Conservation (phyloP, 2,329 filamentous ascomycete species). For the Fusarium duplospermum region DNA sequence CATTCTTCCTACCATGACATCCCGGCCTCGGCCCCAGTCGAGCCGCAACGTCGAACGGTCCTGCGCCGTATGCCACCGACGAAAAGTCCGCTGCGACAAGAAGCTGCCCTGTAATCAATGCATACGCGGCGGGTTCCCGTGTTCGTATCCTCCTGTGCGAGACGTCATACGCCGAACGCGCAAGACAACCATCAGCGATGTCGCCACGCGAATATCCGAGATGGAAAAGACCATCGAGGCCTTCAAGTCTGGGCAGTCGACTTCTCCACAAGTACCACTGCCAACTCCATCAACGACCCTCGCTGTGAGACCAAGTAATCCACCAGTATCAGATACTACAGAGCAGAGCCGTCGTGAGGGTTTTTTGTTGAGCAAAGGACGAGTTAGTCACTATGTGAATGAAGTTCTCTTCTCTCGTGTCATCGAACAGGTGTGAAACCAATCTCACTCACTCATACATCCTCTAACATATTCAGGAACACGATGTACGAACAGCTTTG, state of each 20-base stretch:
- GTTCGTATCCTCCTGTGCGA: constrained; percentile 45
- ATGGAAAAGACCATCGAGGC: constrained; percentile 46
- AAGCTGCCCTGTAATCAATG: constrained; percentile 77
- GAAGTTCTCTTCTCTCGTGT: constrained; percentile 51
- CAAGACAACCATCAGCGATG: constrained; percentile 48
- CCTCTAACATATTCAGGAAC: constrained; percentile 27
- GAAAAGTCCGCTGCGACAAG: constrained; percentile 81
- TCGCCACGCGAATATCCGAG: constrained; percentile 50
- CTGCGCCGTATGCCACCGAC: constrained; percentile 57
- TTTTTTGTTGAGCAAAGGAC: constrained; percentile 48
- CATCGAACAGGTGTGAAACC: constrained; percentile 47
- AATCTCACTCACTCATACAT: neutral
- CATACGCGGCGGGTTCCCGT: constrained; percentile 55
- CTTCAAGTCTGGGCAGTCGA: neutral
- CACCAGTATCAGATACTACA: neutral
- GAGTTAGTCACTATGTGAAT: constrained; percentile 52
- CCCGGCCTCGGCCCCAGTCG: constrained; percentile 20
- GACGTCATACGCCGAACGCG: constrained; percentile 41
- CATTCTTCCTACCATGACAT: constrained; percentile 8
- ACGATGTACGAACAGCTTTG: constrained; percentile 40
- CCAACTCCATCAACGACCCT: neutral
- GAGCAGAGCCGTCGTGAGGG: constrained; percentile 14
- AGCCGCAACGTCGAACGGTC: constrained; percentile 42
- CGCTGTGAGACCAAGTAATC: neutral
- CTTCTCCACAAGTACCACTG: constrained; percentile 8